A percentile compares a stretch with the other conserved stretches of the same genome.
These are phyloP conservation scores for Aspergillus pseudoglaucus DNA, from an alignment of 2,329 filamentous ascomycete genomes.

Conservation along the genomic window DNA sequence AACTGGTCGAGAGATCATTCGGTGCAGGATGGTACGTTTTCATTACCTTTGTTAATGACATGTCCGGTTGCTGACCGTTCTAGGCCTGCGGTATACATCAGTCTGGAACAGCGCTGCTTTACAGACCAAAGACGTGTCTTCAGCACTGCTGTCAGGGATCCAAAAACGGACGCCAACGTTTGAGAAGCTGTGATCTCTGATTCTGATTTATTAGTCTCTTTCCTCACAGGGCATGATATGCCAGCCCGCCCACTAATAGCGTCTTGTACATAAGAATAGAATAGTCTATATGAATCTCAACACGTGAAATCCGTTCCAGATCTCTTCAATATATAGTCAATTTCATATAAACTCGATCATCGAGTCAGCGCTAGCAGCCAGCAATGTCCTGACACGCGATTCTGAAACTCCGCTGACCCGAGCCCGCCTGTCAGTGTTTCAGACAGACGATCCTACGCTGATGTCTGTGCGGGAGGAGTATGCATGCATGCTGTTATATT, in stretches of 20 bases:
- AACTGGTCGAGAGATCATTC: slow-evolving; percentile 74
- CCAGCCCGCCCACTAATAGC: too few relatives aligned
- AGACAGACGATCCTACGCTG: too few relatives aligned
- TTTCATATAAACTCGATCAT: not conserved
- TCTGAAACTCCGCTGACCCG: not conserved
- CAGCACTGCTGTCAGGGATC: slow-evolving; percentile 68
- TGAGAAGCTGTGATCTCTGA: slow-evolving; percentile 61
- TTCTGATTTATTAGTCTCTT: too few relatives aligned
- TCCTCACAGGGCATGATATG: too few relatives aligned
- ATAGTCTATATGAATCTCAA: too few relatives aligned
- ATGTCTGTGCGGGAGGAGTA: too few relatives aligned
- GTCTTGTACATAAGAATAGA: too few relatives aligned
- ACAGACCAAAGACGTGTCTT: slow-evolving; percentile 70
- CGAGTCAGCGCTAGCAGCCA: not conserved
- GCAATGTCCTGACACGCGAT: not conserved
- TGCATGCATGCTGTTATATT: too few relatives aligned
- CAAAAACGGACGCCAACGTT: slow-evolving; percentile 75
- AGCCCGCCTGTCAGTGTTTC: not conserved
- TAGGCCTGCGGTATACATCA: slow-evolving; percentile 71
- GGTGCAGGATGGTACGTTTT: slow-evolving; percentile 63
- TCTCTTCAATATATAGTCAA: too few relatives aligned
- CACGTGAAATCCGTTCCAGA: too few relatives aligned
- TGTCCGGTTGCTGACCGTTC: not conserved
- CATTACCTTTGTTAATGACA: not conserved
- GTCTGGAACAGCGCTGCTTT: slow-evolving; percentile 82